Percentiles rank a stretch among this genome's conserved stretches.
phyloP scores from a whole-genome alignment of 2,329 filamentous ascomycete genomes.

The Akanthomyces muscarius region DNA sequence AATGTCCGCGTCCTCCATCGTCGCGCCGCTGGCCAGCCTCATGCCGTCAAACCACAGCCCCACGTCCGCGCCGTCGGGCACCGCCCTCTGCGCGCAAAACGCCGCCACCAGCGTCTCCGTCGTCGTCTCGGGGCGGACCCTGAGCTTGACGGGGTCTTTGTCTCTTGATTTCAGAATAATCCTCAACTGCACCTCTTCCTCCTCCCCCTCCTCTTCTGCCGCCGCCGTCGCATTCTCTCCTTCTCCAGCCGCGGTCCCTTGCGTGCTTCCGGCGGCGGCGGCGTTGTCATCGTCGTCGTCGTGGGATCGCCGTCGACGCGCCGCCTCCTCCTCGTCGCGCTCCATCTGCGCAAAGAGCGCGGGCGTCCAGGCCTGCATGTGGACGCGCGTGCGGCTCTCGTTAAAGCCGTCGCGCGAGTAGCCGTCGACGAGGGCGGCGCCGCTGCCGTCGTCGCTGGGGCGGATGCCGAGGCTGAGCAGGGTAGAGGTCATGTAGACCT shows the following conservation, averaged over 20 bases:
- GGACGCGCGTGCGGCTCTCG: slow-evolving; percentile 55
- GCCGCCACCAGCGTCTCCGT: slow-evolving; percentile 59
- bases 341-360: slow-evolving; percentile 52
- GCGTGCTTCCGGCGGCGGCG: background rate
- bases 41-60: slow-evolving; percentile 74
- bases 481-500: slow-evolving; percentile 72
- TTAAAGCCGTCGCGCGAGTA: slow-evolving; percentile 40
- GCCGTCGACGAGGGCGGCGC: slow-evolving; percentile 32
- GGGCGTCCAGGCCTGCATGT: slow-evolving; percentile 73
- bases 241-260: background rate
- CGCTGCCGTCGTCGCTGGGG: slow-evolving; percentile 37
- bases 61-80: slow-evolving; percentile 51
- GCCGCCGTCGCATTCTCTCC: background rate
- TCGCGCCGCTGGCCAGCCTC: slow-evolving; percentile 54
- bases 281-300: slow-evolving; percentile 26
- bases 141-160: slow-evolving; percentile 46
- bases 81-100: slow-evolving; percentile 52
- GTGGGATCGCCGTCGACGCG: slow-evolving; percentile 37
- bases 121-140: slow-evolving; percentile 51
- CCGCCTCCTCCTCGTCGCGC: slow-evolving; percentile 38
- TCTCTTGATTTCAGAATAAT: slow-evolving; percentile 53
- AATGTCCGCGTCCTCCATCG: slow-evolving; percentile 65
- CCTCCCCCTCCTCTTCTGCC: slow-evolving; percentile 16
- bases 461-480: slow-evolving; percentile 63
- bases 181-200: slow-evolving; percentile 38